Evolutionary conservation across 164 flowering plant genomes (phyloP).

Genomic region (Hamamelis virginiana): DNA sequence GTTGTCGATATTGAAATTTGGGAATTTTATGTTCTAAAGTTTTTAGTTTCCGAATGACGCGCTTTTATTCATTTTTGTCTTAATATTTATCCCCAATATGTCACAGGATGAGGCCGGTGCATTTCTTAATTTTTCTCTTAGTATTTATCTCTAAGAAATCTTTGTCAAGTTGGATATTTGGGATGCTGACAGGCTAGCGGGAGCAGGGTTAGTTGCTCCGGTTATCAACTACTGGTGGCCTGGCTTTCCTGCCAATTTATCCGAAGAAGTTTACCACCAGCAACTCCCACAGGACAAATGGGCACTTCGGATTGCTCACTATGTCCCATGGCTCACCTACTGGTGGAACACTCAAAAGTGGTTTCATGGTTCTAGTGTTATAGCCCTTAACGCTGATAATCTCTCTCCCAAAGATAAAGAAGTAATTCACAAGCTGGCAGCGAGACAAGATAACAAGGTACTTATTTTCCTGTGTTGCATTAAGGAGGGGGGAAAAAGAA

Average conservation of each 20-base stretch:
- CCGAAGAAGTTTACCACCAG: slow-evolving; percentile 26
- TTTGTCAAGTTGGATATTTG: background rate
- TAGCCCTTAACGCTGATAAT: slow-evolving; percentile 16
- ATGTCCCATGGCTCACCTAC: slow-evolving; percentile 44
- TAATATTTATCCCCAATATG: no score
- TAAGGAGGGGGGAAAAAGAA: background rate
- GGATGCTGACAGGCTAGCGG: slow-evolving; percentile 43
- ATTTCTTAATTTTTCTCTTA: no score
- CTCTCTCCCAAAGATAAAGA: slow-evolving; percentile 39
- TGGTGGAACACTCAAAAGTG: slow-evolving; percentile 63
- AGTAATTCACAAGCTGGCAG: slow-evolving; percentile 16
- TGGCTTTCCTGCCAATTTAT: slow-evolving; percentile 41
- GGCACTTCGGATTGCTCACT: slow-evolving; percentile 45
- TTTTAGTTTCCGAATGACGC: no score
- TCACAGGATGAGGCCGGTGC: no score
- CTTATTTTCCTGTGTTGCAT: background rate
- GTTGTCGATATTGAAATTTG: no score
- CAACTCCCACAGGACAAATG: slow-evolving; percentile 41
- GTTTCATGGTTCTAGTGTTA: slow-evolving; percentile 31
- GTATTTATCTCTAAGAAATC: background rate
- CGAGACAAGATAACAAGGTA: slow-evolving; percentile 8
- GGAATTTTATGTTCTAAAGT: no score
- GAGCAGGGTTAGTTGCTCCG: slow-evolving; percentile 48
- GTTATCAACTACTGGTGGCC: slow-evolving; percentile 66
- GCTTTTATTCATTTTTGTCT: no score